phyloP scores from a whole-genome alignment of 352 stramenopile genomes.

The Phytopythium montanum region DNA sequence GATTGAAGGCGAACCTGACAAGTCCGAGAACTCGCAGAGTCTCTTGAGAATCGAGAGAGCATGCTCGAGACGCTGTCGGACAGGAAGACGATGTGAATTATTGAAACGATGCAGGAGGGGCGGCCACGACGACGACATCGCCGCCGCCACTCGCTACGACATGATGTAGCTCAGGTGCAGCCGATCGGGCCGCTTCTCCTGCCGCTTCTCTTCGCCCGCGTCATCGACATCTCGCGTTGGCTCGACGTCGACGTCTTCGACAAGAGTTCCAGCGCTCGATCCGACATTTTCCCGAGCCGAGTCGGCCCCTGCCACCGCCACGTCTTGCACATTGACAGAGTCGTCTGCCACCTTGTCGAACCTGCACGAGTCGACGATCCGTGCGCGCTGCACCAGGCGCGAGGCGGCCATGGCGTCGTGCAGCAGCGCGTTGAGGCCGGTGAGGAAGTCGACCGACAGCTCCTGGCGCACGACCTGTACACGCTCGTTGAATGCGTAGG shows the following conservation, averaged over 20 bases:
- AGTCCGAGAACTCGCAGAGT: too few species aligned
- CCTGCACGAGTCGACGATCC: slow-evolving; percentile 32
- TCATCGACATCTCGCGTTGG: background rate
- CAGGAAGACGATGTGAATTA: too few species aligned
- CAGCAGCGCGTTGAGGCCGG: slow-evolving; percentile 35
- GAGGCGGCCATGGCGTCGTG: slow-evolving; percentile 22
- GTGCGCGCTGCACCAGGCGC: slow-evolving; percentile 24
- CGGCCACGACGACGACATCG: too few species aligned
- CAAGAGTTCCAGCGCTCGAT: background rate
- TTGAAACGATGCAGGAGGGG: too few species aligned
- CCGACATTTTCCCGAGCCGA: background rate
- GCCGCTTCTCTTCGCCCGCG: background rate
- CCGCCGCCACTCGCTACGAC: slow-evolving; percentile 1
- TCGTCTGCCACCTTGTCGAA: slow-evolving; percentile 8
- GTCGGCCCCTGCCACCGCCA: background rate
- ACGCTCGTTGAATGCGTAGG: slow-evolving; percentile 49
- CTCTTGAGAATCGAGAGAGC: too few species aligned
- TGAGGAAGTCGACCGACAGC: slow-evolving; percentile 51
- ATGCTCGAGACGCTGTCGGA: too few species aligned
- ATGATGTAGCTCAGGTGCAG: slow-evolving; percentile 14
- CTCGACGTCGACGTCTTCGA: background rate
- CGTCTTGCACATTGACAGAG: background rate
- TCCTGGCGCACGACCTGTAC: slow-evolving; percentile 53
- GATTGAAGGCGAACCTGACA: too few species aligned
- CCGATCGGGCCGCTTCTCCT: background rate